Conservation (phyloP, 805 yeast genomes). For the Pichia rugopelliculosa region DNA sequence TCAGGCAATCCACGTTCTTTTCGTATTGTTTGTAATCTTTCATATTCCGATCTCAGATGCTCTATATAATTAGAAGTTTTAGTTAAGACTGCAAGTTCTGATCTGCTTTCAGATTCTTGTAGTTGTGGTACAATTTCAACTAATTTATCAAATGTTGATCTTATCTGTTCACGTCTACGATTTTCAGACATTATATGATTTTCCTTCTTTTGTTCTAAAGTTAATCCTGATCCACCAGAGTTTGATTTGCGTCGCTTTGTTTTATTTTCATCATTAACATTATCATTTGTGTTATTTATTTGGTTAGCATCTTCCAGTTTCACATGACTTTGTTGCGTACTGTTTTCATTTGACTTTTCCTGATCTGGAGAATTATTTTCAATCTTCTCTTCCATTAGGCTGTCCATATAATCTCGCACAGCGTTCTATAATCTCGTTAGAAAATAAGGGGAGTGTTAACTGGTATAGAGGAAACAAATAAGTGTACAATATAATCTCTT, state of each 20-base stretch:
- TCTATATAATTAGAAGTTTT: slow-evolving; percentile 48
- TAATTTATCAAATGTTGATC: slow-evolving; percentile 72
- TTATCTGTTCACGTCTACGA: slow-evolving; percentile 75
- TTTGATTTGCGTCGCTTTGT: not conserved
- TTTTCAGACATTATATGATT: slow-evolving; percentile 54
- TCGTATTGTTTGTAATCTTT: slow-evolving; percentile 1
- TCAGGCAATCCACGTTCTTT: not conserved
- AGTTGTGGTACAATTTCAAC: slow-evolving; percentile 72
- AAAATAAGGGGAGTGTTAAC: too few relatives aligned
- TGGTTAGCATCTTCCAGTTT: not conserved
- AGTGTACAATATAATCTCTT: too few relatives aligned
- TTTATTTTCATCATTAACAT: not conserved
- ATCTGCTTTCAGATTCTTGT: slow-evolving; percentile 60
- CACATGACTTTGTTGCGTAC: not conserved
- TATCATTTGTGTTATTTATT: not conserved
- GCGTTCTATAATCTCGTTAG: too few relatives aligned
- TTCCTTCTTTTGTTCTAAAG: slow-evolving; percentile 27
- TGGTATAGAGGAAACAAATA: too few relatives aligned
- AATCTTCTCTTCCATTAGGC: not conserved
- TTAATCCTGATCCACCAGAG: not conserved
- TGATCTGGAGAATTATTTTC: not conserved
- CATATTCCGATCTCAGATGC: slow-evolving; percentile 43
- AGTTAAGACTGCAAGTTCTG: slow-evolving; percentile 68
- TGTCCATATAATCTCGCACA: not conserved
- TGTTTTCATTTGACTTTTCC: not conserved